Percentiles rank a stretch among this genome's conserved stretches.
These are phyloP conservation scores for Solanum bulbocastanum DNA, from an alignment of 257 asterid genomes.

Conservation along the genomic window DNA sequence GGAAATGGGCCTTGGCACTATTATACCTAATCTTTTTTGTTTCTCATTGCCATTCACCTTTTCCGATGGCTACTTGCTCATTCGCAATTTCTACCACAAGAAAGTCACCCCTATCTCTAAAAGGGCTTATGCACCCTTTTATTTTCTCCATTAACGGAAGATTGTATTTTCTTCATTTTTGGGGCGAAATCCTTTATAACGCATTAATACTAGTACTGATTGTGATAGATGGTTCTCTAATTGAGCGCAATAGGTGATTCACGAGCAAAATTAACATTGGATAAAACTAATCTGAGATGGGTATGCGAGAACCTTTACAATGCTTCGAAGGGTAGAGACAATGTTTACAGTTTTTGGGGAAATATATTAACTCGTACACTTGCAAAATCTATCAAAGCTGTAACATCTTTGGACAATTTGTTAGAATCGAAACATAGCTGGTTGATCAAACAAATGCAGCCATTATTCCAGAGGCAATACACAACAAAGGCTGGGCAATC, in stretches of 20 bases:
- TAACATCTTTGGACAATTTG: not conserved
- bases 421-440: not conserved
- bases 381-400: not conserved
- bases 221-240: not conserved
- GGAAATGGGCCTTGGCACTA: not conserved
- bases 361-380: not conserved
- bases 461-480: not conserved
- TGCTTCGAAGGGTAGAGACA: not conserved
- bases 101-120: not conserved
- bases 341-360: not conserved
- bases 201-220: not conserved
- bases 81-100: not conserved
- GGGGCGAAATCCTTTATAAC: not conserved
- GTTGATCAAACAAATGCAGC: not conserved
- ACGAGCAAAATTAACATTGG: not conserved
- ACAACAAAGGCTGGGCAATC: not conserved
- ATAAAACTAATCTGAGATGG: not conserved
- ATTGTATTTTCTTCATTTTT: not conserved
- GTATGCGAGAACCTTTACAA: not conserved
- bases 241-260: not conserved
- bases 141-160: not conserved
- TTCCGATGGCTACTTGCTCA: not conserved
- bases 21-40: not conserved
- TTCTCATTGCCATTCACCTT: not conserved
- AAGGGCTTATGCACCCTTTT: not conserved